These are phyloP conservation scores for Kluyveromyces marxianus DNA, from an alignment of 1,139 yeast species.

Conservation along the genomic window DNA sequence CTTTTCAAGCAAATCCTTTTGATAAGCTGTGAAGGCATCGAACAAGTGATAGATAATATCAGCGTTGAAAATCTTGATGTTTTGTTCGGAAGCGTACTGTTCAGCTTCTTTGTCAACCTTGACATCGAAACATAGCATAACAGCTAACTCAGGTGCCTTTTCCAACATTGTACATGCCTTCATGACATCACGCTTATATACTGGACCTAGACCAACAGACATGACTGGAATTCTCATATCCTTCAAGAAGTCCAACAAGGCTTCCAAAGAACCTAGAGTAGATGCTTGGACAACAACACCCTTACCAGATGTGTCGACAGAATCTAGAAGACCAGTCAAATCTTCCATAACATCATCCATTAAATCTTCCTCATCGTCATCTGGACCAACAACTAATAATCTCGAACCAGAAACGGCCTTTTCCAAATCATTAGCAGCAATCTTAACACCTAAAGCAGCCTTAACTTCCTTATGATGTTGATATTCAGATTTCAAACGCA, in stretches of 20 bases:
- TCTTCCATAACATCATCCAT: constrained; percentile 99
- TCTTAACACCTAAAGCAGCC: constrained; percentile 98
- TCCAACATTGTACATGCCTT: constrained; percentile 95
- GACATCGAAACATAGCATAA: constrained; percentile 97
- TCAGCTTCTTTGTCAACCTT: constrained; percentile 97
- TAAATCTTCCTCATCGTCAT: constrained; percentile 93
- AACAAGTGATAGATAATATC: constrained; percentile 94
- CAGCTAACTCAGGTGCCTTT: constrained; percentile 89
- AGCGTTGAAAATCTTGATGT: constrained; percentile 86
- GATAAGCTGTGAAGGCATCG: constrained; percentile 91
- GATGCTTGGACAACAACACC: constrained; percentile 99
- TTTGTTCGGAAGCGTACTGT: constrained; percentile 91
- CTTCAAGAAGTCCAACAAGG: constrained; percentile 90
- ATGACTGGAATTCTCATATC: constrained; percentile 98
- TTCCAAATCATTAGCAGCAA: constrained; percentile 94
- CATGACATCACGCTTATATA: constrained; percentile 95
- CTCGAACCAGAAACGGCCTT: constrained; percentile 99
- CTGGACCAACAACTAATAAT: constrained; percentile 89
- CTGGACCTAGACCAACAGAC: constrained; percentile 98
- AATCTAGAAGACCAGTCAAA: constrained; percentile 85
- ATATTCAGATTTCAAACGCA: constrained; percentile 91
- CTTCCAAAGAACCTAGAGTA: constrained; percentile 95
- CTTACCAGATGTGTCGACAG: constrained; percentile 87
- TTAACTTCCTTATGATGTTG: constrained; percentile 95
- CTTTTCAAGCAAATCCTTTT: constrained; percentile 75